Conservation (phyloP, 1,284 basidiomycete genomes). For the Schizophyllum amplum region DNA sequence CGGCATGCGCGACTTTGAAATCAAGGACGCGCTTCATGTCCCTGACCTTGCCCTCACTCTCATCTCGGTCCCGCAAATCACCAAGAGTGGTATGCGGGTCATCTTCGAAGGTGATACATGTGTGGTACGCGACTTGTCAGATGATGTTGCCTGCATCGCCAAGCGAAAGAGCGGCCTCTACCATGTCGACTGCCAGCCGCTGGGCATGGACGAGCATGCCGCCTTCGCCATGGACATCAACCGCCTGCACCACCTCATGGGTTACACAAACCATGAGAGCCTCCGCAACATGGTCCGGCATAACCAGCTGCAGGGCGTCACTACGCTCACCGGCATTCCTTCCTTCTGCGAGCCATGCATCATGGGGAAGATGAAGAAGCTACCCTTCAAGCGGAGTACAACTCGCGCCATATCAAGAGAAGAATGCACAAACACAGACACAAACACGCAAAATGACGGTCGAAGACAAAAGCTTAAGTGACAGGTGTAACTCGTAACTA, state of each 20-base stretch:
- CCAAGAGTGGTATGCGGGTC: not conserved
- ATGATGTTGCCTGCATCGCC: no score
- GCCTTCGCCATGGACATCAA: not conserved
- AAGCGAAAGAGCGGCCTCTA: no score
- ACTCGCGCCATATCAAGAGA: no score
- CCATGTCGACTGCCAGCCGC: no score
- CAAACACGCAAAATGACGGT: no score
- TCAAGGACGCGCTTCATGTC: not conserved
- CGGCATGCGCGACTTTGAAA: not conserved
- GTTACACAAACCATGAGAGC: not conserved
- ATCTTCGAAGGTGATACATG: no score
- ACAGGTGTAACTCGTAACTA: no score
- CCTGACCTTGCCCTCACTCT: not conserved
- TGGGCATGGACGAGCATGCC: not conserved
- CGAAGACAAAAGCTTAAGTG: no score
- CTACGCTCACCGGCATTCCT: not conserved
- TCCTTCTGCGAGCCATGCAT: slow-evolving; percentile 18
- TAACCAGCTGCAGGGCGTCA: not conserved
- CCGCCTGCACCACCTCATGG: not conserved
- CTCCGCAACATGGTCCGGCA: not conserved
- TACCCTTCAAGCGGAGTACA: slow-evolving; percentile 15
- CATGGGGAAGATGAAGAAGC: slow-evolving; percentile 19
- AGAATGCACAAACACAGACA: no score
- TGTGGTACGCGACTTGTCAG: no score
- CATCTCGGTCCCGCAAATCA: not conserved